Evolutionary conservation across 2,329 filamentous ascomycete species (phyloP), one percentile per base, ranked within the genome.

Genomic region (Clonostachys chloroleuca): DNA sequence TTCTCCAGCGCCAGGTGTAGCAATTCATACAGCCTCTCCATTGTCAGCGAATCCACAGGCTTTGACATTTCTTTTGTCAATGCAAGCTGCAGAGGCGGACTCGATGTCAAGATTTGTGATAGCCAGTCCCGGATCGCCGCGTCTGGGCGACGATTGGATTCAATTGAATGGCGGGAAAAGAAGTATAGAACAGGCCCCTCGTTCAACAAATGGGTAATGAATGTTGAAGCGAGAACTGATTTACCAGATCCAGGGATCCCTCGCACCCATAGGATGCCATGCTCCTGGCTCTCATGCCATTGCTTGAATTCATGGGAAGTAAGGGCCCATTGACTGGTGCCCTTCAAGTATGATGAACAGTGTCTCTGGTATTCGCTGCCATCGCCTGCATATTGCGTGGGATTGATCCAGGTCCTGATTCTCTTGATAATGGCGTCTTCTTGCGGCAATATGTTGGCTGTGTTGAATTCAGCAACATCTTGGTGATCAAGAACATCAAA

Each of bases 161-260:
- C 56, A 41, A 69, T 61, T 34, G 66, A 69, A 45, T 68, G 62
- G 2, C 67, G 59, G 41, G 68, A 70, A 53, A 69, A 70, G 51
- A 70, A 69, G 51, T 59, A 66, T 0, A 69, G 53, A 1, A 69
- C 60, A 0, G 63, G 62, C 37, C 30, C 5, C 7, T 56, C 41
- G 3, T 55, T 12, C 30, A 59, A 47, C 5, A 64, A 43, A 1
- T 34, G 12, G 6, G 20, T 34, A 17, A 46, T 46, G 20, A 33
- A 12, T 13, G 16, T 57, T 3, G 62, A 60, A 3, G 62, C 59
- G 18, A 64, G 54, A 17, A 68, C 65, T 5, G 64, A 67, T 51
- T 68, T 68, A 3, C 69, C 69, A 4, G 63, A 61, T 1, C 67
- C 68, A 1, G 67, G 61, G 13, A 69, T 64, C 1, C 36, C 68